Percentiles rank a stretch among this genome's conserved stretches.
phyloP scores from a whole-genome alignment of 306 rosid genomes.

The Prosopis cineraria region DNA sequence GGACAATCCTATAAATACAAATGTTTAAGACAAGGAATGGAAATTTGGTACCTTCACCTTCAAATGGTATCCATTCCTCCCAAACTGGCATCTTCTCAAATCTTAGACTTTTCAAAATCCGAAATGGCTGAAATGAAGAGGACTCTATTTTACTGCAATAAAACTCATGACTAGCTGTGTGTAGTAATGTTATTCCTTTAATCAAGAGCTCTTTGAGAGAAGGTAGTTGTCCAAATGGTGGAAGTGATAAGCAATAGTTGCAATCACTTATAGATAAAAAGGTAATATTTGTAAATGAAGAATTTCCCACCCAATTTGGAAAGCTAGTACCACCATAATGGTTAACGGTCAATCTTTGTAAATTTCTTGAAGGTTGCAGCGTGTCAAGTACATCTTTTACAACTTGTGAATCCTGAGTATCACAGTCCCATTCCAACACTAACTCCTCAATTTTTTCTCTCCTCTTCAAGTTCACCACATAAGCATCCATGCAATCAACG shows the following conservation, averaged over 20 bases:
- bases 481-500: background rate
- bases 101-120: background rate
- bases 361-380: conserved; percentile 23
- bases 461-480: background rate
- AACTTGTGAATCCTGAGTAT: background rate
- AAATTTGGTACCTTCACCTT: background rate
- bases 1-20: background rate
- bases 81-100: background rate
- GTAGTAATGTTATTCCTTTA: background rate
- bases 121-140: conserved; percentile 24
- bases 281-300: conserved; percentile 10
- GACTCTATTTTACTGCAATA: background rate
- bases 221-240: conserved; percentile 28
- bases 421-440: conserved; percentile 9
- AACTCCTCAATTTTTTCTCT: background rate
- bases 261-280: conserved; percentile 5
- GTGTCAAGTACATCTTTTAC: conserved; percentile 21
- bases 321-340: conserved; percentile 26
- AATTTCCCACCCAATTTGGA: conserved; percentile 31
- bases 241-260: background rate
- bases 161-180: background rate
- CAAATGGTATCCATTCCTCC: background rate
- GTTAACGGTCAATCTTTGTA: conserved; percentile 13
- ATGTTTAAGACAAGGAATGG: background rate
- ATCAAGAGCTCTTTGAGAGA: conserved; percentile 2